Base-by-base conservation (phyloP, 2,329 filamentous ascomycete species). In the Monilinia fructigena region DNA sequence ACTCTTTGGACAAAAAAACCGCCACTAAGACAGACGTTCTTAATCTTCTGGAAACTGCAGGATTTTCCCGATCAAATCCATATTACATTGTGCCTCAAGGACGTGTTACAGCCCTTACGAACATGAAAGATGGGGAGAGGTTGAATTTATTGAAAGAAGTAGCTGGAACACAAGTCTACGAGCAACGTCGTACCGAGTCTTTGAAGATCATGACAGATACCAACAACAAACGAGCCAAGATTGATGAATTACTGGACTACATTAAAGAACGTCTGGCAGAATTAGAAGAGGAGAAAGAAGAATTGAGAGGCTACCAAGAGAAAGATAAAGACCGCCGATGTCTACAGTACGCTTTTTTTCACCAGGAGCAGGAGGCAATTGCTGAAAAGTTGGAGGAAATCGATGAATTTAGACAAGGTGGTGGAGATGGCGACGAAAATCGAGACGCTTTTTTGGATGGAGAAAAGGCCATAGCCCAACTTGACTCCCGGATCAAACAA, bases 61-160 rank as follows among this genome's bases (percentile, higher is more conserved):
- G 95, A 26, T 98, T 99, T 79, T 98, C 94, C 68, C 88, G 93
- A 71, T 97, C 93, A 66, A 99, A 99, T 77, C 95, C 95, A 35
- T 99, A 98, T 82, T 99, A 99, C 78, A 99, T 99, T 74, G 96
- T 99, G 2, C 95, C 96, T 0, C 95, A 99, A 78, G 95, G 95
- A 64, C 92, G 95, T 75, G 93, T 99, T 68, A 98, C 95, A 0
- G 89, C 92, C 31, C 83, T 99, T 75, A 99, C 95, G 55, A 99
- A 98, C 77, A 99, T 99, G 95, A 97, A 97, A 78, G 95, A 99
- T 77, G 88, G 89, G 0, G 93, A 97, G 77, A 87, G 95, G 63
- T 80, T 99, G 69, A 93, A 90, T 72, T 82, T 99, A 68, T 80
- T 99, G 69, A 99, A 99, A 79, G 95, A 98, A 76, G 95, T 99